Percentiles rank a stretch among this genome's conserved stretches.
Conservation (phyloP, 2,329 filamentous ascomycete species). For the Ceratocystis albifundus region DNA sequence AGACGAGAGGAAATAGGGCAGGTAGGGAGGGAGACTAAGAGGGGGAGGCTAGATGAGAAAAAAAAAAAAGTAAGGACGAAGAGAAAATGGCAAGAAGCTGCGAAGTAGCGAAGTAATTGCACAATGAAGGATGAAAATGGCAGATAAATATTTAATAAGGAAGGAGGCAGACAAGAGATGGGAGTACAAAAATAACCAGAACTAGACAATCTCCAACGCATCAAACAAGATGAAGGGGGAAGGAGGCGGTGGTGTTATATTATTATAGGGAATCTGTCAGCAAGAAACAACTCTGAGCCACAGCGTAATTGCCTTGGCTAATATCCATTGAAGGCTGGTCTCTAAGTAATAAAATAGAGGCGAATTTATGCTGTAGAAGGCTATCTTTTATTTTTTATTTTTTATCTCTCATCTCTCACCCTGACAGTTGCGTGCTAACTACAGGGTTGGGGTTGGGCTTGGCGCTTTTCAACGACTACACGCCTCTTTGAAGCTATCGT, state of each 20-base stretch:
- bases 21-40: not conserved
- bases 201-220: not conserved
- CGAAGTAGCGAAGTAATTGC: not conserved
- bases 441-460: not conserved
- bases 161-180: not conserved
- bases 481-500: not conserved
- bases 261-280: constrained; percentile 9
- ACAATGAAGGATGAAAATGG: not conserved
- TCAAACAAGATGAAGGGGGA: constrained; percentile 2
- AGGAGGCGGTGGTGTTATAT: constrained; percentile 8
- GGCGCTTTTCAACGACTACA: not conserved
- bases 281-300: not conserved
- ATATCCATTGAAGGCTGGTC: not conserved
- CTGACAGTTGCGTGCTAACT: not conserved
- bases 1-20: not conserved
- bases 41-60: not conserved
- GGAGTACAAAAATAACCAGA: not conserved
- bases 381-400: too few relatives aligned
- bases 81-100: not conserved
- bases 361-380: not conserved
- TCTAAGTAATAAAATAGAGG: not conserved
- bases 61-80: not conserved
- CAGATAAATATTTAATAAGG: not conserved
- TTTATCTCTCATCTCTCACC: constrained; percentile 6
- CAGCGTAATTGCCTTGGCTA: not conserved